These are phyloP conservation scores for Guillardia theta DNA, from an alignment of 78 protist genomes.

Conservation along the genomic window DNA sequence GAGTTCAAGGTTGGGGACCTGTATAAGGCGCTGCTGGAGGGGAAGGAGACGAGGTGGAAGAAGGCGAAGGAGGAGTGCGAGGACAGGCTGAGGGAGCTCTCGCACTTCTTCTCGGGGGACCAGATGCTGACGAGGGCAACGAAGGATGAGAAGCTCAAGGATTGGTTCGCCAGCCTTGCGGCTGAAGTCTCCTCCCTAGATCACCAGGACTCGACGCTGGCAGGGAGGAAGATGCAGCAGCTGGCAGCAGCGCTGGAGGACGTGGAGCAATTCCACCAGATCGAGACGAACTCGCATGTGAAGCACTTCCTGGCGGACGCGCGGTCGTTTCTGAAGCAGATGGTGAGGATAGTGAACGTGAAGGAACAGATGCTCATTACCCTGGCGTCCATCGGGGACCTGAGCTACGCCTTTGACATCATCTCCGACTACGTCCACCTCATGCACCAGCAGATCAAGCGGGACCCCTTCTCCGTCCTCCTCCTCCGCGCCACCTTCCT, in stretches of 20 bases:
- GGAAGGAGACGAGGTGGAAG: constrained; percentile 78
- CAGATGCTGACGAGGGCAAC: constrained; percentile 77
- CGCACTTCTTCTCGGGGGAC: constrained; percentile 86
- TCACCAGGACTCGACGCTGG: constrained; percentile 43
- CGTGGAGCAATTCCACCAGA: constrained; percentile 87
- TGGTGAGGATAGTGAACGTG: constrained; percentile 88
- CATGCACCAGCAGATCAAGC: constrained; percentile 55
- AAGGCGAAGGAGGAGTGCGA: constrained; percentile 56
- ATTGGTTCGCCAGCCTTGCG: constrained; percentile 83
- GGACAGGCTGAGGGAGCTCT: constrained; percentile 71
- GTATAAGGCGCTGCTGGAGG: constrained; percentile 57
- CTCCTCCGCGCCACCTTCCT: constrained; percentile 92
- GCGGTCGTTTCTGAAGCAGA: constrained; percentile 68
- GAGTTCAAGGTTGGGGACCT: background rate
- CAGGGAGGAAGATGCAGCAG: constrained; percentile 90
- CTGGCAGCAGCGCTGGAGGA: constrained; percentile 86
- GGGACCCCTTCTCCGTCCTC: constrained; percentile 50
- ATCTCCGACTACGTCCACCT: constrained; percentile 55
- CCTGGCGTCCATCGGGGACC: background rate
- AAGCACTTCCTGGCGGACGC: constrained; percentile 84
- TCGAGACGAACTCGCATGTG: constrained; percentile 81
- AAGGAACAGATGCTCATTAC: constrained; percentile 63
- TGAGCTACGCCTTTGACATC: constrained; percentile 86
- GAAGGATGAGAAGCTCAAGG: constrained; percentile 79
- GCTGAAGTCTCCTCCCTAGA: constrained; percentile 26